Percentiles rank a stretch among this genome's conserved stretches.
Evolutionary conservation across 257 asterid species (phyloP).

Genomic region (Salvia splendens): DNA sequence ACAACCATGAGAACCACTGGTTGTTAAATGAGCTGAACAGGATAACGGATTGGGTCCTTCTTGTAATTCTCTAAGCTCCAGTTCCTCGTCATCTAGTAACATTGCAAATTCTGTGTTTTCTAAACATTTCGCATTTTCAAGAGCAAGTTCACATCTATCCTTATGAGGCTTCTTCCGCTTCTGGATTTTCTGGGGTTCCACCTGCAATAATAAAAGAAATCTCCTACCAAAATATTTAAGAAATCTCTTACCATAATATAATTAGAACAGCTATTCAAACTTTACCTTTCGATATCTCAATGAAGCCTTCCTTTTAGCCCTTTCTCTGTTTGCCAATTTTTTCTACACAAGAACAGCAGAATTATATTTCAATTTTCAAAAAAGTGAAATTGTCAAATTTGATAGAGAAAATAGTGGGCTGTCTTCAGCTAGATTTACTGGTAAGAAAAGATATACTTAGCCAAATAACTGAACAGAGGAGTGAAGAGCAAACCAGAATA

Average conservation of each 20-base stretch:
- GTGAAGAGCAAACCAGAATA: constrained; percentile 57
- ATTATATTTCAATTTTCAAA: constrained; percentile 21
- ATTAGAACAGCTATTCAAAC: constrained; percentile 19
- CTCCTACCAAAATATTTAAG: constrained; percentile 16
- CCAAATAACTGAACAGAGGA: constrained; percentile 24
- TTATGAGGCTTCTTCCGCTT: constrained; percentile 50
- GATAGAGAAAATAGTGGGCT: background rate
- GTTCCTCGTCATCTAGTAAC: constrained; percentile 89
- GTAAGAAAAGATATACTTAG: constrained; percentile 7
- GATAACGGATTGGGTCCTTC: constrained; percentile 78
- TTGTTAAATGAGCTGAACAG: constrained; percentile 73
- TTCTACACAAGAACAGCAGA: constrained; percentile 50
- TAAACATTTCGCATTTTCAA: constrained; percentile 47
- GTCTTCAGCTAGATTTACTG: constrained; percentile 24
- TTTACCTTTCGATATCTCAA: constrained; percentile 60
- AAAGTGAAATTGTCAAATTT: constrained; percentile 7
- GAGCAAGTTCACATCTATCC: constrained; percentile 77
- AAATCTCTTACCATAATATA: constrained; percentile 7
- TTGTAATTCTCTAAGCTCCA: constrained; percentile 84
- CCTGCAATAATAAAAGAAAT: constrained; percentile 42
- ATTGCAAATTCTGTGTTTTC: constrained; percentile 48
- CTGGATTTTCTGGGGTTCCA: constrained; percentile 50
- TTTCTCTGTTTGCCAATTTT: constrained; percentile 59
- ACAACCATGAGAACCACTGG: constrained; percentile 72
- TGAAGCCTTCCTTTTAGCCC: constrained; percentile 61